A percentile compares a stretch with the other conserved stretches of the same genome.
Conservation (phyloP, 2,329 filamentous ascomycete genomes). For the Ceratocystis lukuohia region DNA sequence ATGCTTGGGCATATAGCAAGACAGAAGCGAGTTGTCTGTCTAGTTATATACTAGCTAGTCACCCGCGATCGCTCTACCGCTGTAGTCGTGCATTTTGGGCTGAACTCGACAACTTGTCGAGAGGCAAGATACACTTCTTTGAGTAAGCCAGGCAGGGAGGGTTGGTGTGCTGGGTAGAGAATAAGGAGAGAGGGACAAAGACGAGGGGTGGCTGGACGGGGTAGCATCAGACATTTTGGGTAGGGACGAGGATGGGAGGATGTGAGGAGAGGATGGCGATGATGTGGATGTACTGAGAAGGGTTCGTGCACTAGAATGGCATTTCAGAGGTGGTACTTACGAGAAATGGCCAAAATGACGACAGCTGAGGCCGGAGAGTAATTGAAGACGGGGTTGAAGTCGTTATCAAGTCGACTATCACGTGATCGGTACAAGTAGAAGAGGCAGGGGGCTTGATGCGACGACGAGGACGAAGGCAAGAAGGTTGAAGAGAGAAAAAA, state of each 20-base stretch:
- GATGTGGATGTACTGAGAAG: neutral
- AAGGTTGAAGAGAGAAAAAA: neutral
- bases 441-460: slow-evolving; percentile 20
- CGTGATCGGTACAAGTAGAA: neutral
- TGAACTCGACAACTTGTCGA: neutral
- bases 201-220: neutral
- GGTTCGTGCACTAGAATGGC: neutral
- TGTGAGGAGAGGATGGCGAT: neutral
- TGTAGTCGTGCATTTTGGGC: neutral
- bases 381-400: neutral
- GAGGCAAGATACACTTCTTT: no score
- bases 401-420: neutral
- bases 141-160: neutral
- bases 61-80: no score
- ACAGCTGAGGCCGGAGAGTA: neutral
- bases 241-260: neutral
- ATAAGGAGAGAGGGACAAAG: neutral
- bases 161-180: neutral
- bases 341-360: neutral
- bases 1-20: neutral
- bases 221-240: slow-evolving; percentile 1
- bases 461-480: neutral
- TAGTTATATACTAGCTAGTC: no score
- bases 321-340: neutral
- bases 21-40: neutral